phyloP scores from a whole-genome alignment of 169 alveolate genomes.

The Cryptosporidium xiaoi region DNA sequence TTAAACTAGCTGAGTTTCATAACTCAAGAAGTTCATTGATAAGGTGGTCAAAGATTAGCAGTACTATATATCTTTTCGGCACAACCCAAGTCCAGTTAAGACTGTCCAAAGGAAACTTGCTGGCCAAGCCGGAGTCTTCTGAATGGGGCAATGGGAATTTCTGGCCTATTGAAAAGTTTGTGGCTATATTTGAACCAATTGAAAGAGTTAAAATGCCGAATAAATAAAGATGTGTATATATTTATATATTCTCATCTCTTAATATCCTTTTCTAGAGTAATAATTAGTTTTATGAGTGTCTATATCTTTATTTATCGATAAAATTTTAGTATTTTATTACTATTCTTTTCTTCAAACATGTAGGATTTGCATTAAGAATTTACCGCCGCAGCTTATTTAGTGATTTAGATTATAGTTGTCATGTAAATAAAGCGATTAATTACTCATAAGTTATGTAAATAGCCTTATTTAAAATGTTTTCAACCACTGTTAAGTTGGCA shows the following conservation, averaged over 20 bases:
- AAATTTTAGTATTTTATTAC: too few relatives aligned
- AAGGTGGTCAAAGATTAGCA: conserved; percentile 72
- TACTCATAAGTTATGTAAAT: too few relatives aligned
- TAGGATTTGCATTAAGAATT: too few relatives aligned
- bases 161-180: conserved; percentile 74
- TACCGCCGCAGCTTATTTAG: too few relatives aligned
- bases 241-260: background rate
- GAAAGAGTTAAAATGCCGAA: conserved; percentile 65
- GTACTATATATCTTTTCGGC: conserved; percentile 62
- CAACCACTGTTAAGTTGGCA: conserved; percentile 85
- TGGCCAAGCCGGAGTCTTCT: conserved; percentile 58
- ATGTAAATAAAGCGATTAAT: too few relatives aligned
- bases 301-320: too few relatives aligned
- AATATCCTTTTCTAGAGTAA: background rate
- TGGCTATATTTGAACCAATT: conserved; percentile 65
- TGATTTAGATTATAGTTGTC: too few relatives aligned
- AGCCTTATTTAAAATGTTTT: conserved; percentile 72
- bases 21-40: conserved; percentile 67
- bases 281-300: too few relatives aligned
- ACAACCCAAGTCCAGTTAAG: conserved; percentile 70
- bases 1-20: conserved; percentile 67
- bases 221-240: background rate
- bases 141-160: conserved; percentile 74
- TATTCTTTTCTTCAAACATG: too few relatives aligned
- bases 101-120: conserved; percentile 41